Evolutionary conservation across 192 early-diverging fungal genomes (phyloP).

Genomic region (Coemansia asiatica): DNA sequence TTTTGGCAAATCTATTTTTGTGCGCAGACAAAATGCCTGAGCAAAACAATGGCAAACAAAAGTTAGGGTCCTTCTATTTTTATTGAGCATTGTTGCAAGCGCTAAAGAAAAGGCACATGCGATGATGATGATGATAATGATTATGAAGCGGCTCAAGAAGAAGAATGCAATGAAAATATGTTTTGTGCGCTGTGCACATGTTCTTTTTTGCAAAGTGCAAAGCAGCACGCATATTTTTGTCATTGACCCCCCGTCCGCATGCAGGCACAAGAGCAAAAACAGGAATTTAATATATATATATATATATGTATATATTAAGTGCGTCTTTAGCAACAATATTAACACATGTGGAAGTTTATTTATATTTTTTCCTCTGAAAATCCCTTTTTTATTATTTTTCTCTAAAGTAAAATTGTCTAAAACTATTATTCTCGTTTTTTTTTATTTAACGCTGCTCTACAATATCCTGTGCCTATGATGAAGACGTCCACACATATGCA

Average conservation of each 20-base stretch:
- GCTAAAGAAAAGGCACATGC: not conserved
- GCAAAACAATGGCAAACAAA: not conserved
- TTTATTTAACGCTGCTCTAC: not conserved
- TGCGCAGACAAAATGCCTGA: not conserved
- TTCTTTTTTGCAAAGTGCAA: not conserved
- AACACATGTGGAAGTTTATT: not conserved
- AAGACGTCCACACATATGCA: not conserved
- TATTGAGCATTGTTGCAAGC: not conserved
- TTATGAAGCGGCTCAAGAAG: too few relatives aligned
- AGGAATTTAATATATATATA: too few relatives aligned
- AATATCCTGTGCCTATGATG: not conserved
- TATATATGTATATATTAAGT: too few relatives aligned
- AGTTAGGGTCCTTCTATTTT: not conserved
- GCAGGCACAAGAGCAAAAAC: not conserved
- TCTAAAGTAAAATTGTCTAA: not conserved
- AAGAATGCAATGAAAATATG: not conserved
- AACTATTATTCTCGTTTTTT: not conserved
- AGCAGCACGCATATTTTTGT: not conserved
- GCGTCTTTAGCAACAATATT: too few relatives aligned
- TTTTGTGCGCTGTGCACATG: not conserved
- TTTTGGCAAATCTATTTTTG: not conserved
- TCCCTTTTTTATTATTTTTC: not conserved
- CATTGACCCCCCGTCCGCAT: not conserved
- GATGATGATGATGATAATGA: too few relatives aligned
- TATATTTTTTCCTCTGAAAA: not conserved